A percentile compares a stretch with the other conserved stretches of the same genome.
phyloP scores from a whole-genome alignment of 306 rosid genomes.

The Phaseolus lunatus region DNA sequence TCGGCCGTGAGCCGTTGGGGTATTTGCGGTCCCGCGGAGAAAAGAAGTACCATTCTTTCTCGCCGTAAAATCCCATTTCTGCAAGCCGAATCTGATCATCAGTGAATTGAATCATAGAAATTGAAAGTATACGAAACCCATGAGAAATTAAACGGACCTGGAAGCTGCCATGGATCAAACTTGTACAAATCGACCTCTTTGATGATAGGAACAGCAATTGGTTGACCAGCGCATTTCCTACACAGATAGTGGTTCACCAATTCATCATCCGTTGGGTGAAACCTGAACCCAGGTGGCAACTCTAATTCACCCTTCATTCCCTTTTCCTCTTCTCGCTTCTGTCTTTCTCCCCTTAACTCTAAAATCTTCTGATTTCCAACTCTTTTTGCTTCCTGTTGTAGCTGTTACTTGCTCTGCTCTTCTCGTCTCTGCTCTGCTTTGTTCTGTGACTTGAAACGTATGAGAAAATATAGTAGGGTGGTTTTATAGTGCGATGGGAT shows the following conservation, averaged over 20 bases:
- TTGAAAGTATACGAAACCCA: neutral
- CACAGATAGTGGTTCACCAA: conserved; percentile 78
- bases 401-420: too few relatives aligned
- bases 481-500: conserved; percentile 36
- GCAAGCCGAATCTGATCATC: neutral
- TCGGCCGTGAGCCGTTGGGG: conserved; percentile 96
- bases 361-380: neutral
- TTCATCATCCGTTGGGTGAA: conserved; percentile 95
- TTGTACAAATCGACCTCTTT: conserved; percentile 89
- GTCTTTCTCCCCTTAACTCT: too few relatives aligned
- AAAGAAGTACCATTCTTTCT: conserved; percentile 97
- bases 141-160: conserved; percentile 57
- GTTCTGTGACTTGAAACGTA: conserved; percentile 16
- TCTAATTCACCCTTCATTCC: conserved; percentile 62
- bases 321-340: neutral
- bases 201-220: conserved; percentile 75
- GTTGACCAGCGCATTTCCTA: conserved; percentile 69
- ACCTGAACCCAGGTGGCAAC: conserved; percentile 91
- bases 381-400: neutral
- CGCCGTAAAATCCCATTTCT: conserved; percentile 78
- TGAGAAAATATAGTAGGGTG: neutral
- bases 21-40: conserved; percentile 92
- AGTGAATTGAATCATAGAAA: neutral
- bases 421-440: conserved; percentile 17
- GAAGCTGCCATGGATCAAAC: conserved; percentile 95